Evolutionary conservation across 176 grass and related monocot species (phyloP), one percentile per base, ranked within the genome.

Genomic region (Phragmites australis): DNA sequence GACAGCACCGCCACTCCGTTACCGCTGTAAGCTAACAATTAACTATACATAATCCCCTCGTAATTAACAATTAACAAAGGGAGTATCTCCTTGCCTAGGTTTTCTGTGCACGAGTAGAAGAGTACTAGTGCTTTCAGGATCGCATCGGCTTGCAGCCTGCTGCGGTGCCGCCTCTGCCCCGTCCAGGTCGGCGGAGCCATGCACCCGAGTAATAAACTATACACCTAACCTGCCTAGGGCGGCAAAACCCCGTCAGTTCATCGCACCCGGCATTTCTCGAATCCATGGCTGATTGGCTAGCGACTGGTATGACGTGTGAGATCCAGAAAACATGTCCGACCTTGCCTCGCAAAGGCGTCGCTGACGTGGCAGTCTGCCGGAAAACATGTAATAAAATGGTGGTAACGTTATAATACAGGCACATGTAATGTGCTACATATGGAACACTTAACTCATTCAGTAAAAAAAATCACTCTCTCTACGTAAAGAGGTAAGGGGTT

Each of bases 201-300:
- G 62, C 78, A 57, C 1, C 48, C 65, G 1, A 39, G 72, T 39
- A 69, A 65, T 83, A 83, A 83, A 74, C 52, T 61, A 84, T 16
- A 47, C 5, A 2, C 34, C 19, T 22, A 37, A 15, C 55, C 43
- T 61, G 54, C 25, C 47, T 55, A 55, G 70, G 70, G 34, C 70
- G 46, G 70, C 70, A 57, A 29, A 64, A 65, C 32, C 34, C 49
- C 59, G 41, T 56, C 65, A 64, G 37, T 83, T 65, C 72, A 76
- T 67, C 81, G 47, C 81, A 65, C 37, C 60, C 34, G 44, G 34
- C 68, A 9, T 16, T 48, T 41, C 51, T 23, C 48, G n/a, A 23
- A 19, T 16, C 66, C 68, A 72, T 61, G 44, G 73, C 9, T 27
- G 73, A 41, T 57, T 42, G 16, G 80, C 30, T 72, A 68, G 44